Percentiles rank a stretch among this genome's conserved stretches.
phyloP scores from a whole-genome alignment of 202 grass and related monocot genomes.

The Hordeum pubiflorum region DNA sequence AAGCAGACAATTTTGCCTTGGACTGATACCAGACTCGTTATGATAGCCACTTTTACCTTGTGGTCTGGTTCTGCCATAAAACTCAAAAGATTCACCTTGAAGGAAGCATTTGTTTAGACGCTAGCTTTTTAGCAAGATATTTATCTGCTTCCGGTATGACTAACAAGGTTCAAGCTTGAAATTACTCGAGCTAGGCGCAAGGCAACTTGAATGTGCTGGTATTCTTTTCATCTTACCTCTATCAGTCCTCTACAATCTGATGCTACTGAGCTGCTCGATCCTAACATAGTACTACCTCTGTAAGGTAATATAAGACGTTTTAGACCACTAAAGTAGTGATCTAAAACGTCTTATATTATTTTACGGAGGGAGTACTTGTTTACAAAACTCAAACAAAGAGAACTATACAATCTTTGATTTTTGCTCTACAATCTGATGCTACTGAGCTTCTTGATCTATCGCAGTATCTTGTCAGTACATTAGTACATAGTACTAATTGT shows the following conservation, averaged over 20 bases:
- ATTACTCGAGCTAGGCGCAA: neutral
- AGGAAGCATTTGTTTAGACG: neutral
- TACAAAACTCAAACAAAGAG: slow-evolving; percentile 20
- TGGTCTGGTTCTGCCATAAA: neutral
- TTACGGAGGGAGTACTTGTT: neutral
- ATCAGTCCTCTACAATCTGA: neutral
- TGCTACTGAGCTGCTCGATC: neutral
- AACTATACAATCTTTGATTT: slow-evolving; percentile 15
- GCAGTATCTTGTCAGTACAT: no score
- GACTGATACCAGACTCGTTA: neutral
- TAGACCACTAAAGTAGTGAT: no score
- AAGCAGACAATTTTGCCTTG: neutral
- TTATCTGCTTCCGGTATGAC: neutral
- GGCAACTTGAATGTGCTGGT: neutral
- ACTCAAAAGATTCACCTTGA: neutral
- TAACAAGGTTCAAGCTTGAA: neutral
- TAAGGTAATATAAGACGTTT: no score
- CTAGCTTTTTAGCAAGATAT: neutral
- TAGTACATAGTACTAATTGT: no score
- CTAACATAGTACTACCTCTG: neutral
- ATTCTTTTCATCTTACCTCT: neutral
- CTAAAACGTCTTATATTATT: no score
- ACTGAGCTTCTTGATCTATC: no score
- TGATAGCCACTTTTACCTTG: neutral
- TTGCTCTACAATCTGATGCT: no score